Evolutionary conservation across 306 rosid genomes (phyloP), one percentile per base, ranked within the genome.

Genomic region (Citrullus mucosospermus): DNA sequence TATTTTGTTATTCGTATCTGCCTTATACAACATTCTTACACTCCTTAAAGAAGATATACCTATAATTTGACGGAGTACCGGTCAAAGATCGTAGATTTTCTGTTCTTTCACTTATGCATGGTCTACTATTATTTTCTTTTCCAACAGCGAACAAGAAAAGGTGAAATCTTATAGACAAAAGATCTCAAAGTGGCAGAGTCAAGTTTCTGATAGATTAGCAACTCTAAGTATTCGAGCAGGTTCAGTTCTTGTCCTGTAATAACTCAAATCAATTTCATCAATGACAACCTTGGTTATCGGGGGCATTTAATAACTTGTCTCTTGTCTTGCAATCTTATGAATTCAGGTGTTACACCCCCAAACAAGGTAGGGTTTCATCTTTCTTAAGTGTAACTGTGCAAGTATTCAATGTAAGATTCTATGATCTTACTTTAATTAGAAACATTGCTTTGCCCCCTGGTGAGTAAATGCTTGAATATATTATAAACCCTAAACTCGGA

Each of bases 161-260:
- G 98, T 92, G 80, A 87, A 89, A 76, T 89, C 96, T 2, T 83
- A 87, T 84, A 93, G 97, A 39, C 89, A 88, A 67, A 92, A 92
- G 81, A 91, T 95, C 88, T 88, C 93, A 14, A 91, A 88, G 85
- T 95, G 98, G 97, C 97, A 91, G 87, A 90, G 89, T 84, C 91
- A 92, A 80, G 96, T 91, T 66, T 85, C 97, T 51, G 98, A 95
- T 53, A 89, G 98, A 80, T 88, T 95, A 58, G 97, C 86, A 84
- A 76, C 84, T 46, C 92, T 95, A 68, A 83, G 65, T 80, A 84
- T 91, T 77, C 86, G 93, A 81, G 81, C 98, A 91, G 97, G 98
- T 93, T 80, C 36, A 78, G 41, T 39, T 86, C 25, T 76, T 56
- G n/a, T 53, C 8, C 50, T 78, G 44, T 57, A 79, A 76, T 20